Percentiles rank a stretch among this genome's conserved stretches.
Conservation (phyloP, 345 rosid species). For the Stellera chamaejasme region DNA sequence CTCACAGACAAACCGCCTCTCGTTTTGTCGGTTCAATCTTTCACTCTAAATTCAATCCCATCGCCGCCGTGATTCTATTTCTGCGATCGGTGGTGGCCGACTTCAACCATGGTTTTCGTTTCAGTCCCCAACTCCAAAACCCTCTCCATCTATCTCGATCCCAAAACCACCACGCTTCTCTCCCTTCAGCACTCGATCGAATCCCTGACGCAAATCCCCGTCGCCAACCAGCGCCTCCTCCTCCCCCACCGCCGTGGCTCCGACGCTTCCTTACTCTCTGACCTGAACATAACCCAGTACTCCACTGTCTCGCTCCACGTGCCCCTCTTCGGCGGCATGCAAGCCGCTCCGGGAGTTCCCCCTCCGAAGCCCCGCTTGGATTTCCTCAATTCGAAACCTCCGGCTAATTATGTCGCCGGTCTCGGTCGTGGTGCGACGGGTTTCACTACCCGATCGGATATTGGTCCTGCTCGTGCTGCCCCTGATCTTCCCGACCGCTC, state of each 20-base stretch:
- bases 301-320: conserved; percentile 47
- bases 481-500: conserved; percentile 86
- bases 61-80: too few relatives aligned
- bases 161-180: conserved; percentile 42
- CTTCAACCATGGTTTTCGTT: conserved; percentile 41
- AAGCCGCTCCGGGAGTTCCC: conserved; percentile 18
- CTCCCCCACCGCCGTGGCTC: conserved; percentile 13
- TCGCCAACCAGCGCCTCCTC: conserved; percentile 29
- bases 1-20: too few relatives aligned
- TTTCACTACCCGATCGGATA: conserved; percentile 93
- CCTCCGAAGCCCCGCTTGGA: conserved; percentile 77
- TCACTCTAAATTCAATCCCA: too few relatives aligned
- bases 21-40: too few relatives aligned
- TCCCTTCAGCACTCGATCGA: conserved; percentile 41
- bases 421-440: conserved; percentile 97
- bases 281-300: conserved; percentile 36
- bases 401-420: conserved; percentile 87
- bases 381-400: conserved; percentile 78
- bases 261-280: conserved; percentile 33
- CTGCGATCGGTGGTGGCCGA: too few relatives aligned
- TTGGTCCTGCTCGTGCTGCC: conserved; percentile 92
- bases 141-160: conserved; percentile 35
- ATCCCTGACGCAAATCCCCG: conserved; percentile 33
- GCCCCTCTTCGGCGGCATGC: conserved; percentile 52
- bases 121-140: conserved; percentile 43